phyloP scores from a whole-genome alignment of 192 early-diverging fungal species.

The Coemansia asiatica region DNA sequence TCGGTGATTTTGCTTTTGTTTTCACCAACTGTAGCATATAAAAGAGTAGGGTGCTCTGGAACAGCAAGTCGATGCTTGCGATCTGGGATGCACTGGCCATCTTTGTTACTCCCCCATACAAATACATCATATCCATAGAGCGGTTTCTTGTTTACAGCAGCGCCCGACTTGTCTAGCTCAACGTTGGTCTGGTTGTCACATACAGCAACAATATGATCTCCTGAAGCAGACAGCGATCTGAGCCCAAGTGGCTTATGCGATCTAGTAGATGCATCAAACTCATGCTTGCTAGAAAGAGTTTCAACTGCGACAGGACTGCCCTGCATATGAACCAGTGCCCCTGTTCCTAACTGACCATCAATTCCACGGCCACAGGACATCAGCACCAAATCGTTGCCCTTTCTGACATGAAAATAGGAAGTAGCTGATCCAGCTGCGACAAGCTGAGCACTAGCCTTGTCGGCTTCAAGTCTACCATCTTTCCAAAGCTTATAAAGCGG shows the following conservation, averaged over 20 bases:
- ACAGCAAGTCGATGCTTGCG: constrained; percentile 36
- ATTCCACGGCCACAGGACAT: constrained; percentile 42
- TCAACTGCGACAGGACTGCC: constrained; percentile 12
- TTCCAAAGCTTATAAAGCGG: constrained; percentile 35
- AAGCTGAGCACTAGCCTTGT: constrained; percentile 12
- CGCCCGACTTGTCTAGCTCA: constrained; percentile 26
- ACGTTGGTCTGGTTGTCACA: constrained; percentile 46
- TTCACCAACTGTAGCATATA: constrained; percentile 7
- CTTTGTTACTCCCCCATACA: constrained; percentile 41
- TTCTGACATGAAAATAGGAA: constrained; percentile 29
- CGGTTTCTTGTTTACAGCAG: constrained; percentile 9
- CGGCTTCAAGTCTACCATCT: constrained; percentile 8
- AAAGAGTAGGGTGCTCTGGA: constrained; percentile 23
- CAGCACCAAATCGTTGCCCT: constrained; percentile 11
- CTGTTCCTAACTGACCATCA: constrained; percentile 42
- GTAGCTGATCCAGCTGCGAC: constrained; percentile 36
- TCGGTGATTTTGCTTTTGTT: neutral
- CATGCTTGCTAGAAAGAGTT: constrained; percentile 21
- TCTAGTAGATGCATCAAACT: constrained; percentile 9
- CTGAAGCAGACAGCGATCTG: constrained; percentile 18
- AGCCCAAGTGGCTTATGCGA: constrained; percentile 24
- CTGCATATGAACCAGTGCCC: constrained; percentile 35
- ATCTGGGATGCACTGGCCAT: constrained; percentile 38
- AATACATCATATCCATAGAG: constrained; percentile 44
- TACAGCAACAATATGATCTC: constrained; percentile 32